Conservation (phyloP, 2,329 filamentous ascomycete species). For the Zymoseptoria tritici region DNA sequence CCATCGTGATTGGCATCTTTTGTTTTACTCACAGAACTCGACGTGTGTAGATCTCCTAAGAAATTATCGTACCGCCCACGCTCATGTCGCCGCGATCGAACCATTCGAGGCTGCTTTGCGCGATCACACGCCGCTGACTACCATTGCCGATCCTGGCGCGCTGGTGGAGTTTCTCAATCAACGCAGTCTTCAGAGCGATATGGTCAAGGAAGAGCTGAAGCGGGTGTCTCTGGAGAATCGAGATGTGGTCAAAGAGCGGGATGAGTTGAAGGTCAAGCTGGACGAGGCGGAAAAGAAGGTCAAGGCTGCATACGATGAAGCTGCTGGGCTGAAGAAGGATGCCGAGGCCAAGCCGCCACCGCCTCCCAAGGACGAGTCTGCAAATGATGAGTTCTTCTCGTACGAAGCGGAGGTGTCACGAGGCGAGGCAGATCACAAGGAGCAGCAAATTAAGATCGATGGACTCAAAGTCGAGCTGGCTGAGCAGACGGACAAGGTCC, state of each 20-base stretch:
- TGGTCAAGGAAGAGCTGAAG: constrained; percentile 91
- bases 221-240: constrained; percentile 55
- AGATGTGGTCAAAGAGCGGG: constrained; percentile 52
- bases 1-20: constrained; percentile 22
- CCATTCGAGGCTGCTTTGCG: constrained; percentile 86
- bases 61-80: constrained; percentile 86
- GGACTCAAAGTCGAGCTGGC: constrained; percentile 62
- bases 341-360: constrained; percentile 2
- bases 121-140: constrained; percentile 85
- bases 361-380: constrained; percentile 1
- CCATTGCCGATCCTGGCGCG: constrained; percentile 75
- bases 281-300: constrained; percentile 60
- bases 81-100: constrained; percentile 78
- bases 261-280: constrained; percentile 68
- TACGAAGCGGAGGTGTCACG: constrained; percentile 64
- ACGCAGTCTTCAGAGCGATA: constrained; percentile 74
- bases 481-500: constrained; percentile 50
- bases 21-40: constrained; percentile 24
- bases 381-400: constrained; percentile 74
- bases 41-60: constrained; percentile 65
- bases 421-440: constrained; percentile 49
- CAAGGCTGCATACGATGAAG: constrained; percentile 56
- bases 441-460: constrained; percentile 54
- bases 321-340: constrained; percentile 46
- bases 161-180: constrained; percentile 87